Evolutionary conservation across 768 basidiomycete species (phyloP), one percentile per base, ranked within the genome.

Genomic region (Leccinum barrowsii): DNA sequence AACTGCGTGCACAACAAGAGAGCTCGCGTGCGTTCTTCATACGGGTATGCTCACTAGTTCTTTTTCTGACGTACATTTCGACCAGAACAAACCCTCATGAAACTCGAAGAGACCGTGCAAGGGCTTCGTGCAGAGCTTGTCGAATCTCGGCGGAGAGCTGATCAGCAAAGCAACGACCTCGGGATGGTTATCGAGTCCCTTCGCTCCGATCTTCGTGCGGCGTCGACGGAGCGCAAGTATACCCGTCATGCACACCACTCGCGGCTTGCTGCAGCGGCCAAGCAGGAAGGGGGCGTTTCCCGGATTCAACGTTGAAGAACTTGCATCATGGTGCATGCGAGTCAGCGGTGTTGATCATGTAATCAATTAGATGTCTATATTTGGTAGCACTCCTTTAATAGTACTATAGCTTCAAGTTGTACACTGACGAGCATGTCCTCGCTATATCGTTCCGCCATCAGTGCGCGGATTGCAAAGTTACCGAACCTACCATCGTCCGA

Each of bases 361-460:
- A 48, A 63, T 28, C 8, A 28, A 30, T 34, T 34, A 34, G 7
- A 44, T n/a, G 12, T 17, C 54, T 19, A 32, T 37, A 52, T 49
- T 21, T 30, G 40, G 24, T 7, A 17, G 8, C 21, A 17, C 54
- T 55, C 58, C 46, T 54, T 51, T 55, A 7, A 32, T 10, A 34
- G 24, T 30, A 37, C 7, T 17, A 2, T n/a, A 11, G 8, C 11
- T 19, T 32, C 30, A 32, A 32, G 30, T 32, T 21, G 19, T 44
- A 10, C 22, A 47, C 28, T 48, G 12, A 52, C 56, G 2, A 50
- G 22, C 37, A 89, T 91, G 87, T 89, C 88, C 13, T 75, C 85
- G 65, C 75, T 94, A 5, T 85, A 86, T 68, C 88, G 89, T 56
- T 90, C 89, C 60, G 85, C 93, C 10, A 78, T 96, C 58, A 82